These are phyloP conservation scores for Fraxinus dipetala DNA, from an alignment of 305 asterid species.

Conservation along the genomic window DNA sequence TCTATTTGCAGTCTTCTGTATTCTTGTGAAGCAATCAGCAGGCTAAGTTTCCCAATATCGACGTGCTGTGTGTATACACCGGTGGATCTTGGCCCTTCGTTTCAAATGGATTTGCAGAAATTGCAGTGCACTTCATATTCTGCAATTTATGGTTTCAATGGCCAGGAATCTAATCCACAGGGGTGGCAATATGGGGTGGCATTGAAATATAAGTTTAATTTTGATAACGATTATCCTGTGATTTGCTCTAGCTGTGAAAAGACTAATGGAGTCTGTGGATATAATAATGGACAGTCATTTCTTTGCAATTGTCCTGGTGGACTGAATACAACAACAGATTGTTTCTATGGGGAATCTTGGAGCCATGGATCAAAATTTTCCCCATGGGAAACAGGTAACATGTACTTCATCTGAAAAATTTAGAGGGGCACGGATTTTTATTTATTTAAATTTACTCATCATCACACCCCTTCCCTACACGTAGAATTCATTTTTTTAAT, in stretches of 20 bases:
- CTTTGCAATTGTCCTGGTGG: constrained; percentile 67
- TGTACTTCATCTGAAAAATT: background rate
- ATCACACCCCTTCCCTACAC: too few relatives aligned
- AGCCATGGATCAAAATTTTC: constrained; percentile 32
- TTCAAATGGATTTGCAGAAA: constrained; percentile 66
- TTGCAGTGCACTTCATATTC: constrained; percentile 66
- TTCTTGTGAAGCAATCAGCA: constrained; percentile 63
- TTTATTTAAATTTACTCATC: too few relatives aligned
- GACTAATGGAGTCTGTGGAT: constrained; percentile 78
- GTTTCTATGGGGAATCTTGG: constrained; percentile 52
- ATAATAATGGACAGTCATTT: constrained; percentile 40
- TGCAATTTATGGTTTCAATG: constrained; percentile 54
- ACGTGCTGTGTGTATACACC: constrained; percentile 82
- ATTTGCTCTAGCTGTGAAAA: constrained; percentile 65
- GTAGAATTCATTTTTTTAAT: too few relatives aligned
- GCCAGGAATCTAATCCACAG: constrained; percentile 48
- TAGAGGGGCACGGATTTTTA: too few relatives aligned
- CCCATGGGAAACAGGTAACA: constrained; percentile 36
- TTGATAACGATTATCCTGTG: constrained; percentile 61
- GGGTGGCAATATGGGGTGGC: constrained; percentile 75
- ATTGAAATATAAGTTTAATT: constrained; percentile 64
- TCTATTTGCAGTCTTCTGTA: constrained; percentile 48
- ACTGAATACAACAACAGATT: constrained; percentile 54
- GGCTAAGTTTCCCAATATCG: constrained; percentile 48
- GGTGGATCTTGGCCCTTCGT: constrained; percentile 81